A percentile compares a stretch with the other conserved stretches of the same genome.
Evolutionary conservation across 257 asterid species (phyloP).

Genomic region (Anisodus tanguticus): DNA sequence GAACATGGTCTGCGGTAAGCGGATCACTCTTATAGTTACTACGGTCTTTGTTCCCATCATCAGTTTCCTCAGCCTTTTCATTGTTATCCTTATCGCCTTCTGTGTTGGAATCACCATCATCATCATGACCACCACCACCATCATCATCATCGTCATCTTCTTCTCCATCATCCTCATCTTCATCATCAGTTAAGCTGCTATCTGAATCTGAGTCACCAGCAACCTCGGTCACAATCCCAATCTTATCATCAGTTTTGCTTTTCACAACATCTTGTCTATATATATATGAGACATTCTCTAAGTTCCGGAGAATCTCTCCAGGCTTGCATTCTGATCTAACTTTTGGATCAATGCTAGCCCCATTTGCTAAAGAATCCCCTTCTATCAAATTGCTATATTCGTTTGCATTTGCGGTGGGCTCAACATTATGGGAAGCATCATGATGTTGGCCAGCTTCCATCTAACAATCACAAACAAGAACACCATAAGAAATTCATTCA

Average conservation of each 20-base stretch:
- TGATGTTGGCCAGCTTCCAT: constrained; percentile 66
- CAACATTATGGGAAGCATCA: constrained; percentile 34
- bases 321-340: constrained; percentile 47
- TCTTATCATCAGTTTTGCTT: constrained; percentile 53
- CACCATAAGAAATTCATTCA: constrained; percentile 28
- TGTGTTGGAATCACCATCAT: constrained; percentile 43
- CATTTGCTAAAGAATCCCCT: constrained; percentile 44
- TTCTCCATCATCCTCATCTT: constrained; percentile 71
- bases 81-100: constrained; percentile 47
- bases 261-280: constrained; percentile 92
- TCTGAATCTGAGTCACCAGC: constrained; percentile 96
- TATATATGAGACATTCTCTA: constrained; percentile 61
- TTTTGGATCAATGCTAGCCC: constrained; percentile 42
- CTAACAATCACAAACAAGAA: constrained; percentile 42
- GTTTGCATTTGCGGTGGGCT: constrained; percentile 39
- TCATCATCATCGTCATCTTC: constrained; percentile 44
- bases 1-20: constrained; percentile 76
- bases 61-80: constrained; percentile 47
- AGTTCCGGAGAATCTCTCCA: constrained; percentile 61
- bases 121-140: constrained; percentile 35
- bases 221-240: constrained; percentile 90
- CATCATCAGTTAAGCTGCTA: constrained; percentile 74
- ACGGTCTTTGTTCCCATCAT: constrained; percentile 44
- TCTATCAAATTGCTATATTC: constrained; percentile 36
- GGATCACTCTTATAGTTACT: constrained; percentile 51